Conservation (phyloP, 2,329 filamentous ascomycete genomes). For the Leptographium galeiforme region DNA sequence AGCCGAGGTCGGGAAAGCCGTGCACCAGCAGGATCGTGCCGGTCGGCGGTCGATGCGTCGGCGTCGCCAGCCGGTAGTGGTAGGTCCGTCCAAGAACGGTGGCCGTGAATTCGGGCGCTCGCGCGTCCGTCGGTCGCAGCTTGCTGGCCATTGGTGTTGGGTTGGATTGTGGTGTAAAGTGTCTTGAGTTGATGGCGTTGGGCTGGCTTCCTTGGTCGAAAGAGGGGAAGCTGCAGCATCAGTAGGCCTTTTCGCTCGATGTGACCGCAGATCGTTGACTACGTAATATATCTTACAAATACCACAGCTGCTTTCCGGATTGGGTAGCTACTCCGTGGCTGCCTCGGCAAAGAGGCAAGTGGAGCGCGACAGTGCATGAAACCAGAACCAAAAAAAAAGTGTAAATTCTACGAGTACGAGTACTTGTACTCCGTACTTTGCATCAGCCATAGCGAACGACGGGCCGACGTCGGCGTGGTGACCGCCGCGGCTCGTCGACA, state of each 20-base stretch:
- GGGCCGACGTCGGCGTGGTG: conserved; percentile 10
- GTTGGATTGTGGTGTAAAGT: background rate
- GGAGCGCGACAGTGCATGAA: too few species aligned
- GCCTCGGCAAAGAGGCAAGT: background rate
- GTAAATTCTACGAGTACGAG: too few species aligned
- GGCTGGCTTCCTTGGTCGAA: background rate
- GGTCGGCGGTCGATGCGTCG: conserved; percentile 21
- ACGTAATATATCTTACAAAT: too few species aligned
- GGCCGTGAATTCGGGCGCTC: conserved; percentile 50
- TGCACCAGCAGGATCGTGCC: conserved; percentile 37
- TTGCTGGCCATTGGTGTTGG: conserved; percentile 24
- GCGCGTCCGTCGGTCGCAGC: conserved; percentile 50
- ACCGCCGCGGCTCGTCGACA: conserved; percentile 4
- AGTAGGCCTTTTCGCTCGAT: too few species aligned
- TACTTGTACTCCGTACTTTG: too few species aligned
- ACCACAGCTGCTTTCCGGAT: too few species aligned
- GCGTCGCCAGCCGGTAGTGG: conserved; percentile 41
- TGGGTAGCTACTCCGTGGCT: too few species aligned
- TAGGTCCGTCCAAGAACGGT: conserved; percentile 58
- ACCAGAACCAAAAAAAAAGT: too few species aligned
- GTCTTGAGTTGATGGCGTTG: too few species aligned
- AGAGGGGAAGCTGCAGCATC: too few species aligned
- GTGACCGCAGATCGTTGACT: too few species aligned
- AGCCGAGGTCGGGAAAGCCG: conserved; percentile 71
- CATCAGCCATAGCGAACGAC: background rate